Conservation (phyloP, 306 rosid species). For the Ammopiptanthus mongolicus region DNA sequence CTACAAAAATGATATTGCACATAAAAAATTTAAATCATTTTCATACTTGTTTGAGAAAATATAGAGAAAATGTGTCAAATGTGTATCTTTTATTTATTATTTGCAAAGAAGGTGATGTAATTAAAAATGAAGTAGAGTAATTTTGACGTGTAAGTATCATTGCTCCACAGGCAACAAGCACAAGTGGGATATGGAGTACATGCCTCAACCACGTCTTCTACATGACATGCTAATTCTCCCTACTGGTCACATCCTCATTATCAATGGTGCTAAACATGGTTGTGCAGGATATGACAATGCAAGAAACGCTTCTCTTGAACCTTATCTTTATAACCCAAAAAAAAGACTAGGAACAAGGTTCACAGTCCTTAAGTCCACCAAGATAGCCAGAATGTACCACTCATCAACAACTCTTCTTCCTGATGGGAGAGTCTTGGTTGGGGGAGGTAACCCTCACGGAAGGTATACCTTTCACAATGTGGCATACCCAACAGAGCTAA, state of each 20-base stretch:
- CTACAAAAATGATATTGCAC: no score
- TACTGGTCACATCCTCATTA: constrained; percentile 53
- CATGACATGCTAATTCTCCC: constrained; percentile 78
- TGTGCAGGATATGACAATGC: constrained; percentile 65
- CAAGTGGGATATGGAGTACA: constrained; percentile 72
- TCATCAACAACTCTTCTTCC: constrained; percentile 70
- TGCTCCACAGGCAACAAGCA: constrained; percentile 31
- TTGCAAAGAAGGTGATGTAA: no score
- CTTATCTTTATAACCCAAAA: constrained; percentile 55
- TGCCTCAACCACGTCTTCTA: constrained; percentile 74
- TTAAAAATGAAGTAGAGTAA: no score
- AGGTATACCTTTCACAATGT: constrained; percentile 44
- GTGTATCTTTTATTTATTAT: no score
- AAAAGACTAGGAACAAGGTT: constrained; percentile 49
- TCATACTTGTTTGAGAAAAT: no score
- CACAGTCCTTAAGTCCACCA: constrained; percentile 40
- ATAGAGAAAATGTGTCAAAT: no score
- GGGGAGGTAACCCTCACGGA: constrained; percentile 60
- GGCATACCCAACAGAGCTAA: constrained; percentile 67
- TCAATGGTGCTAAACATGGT: constrained; percentile 70
- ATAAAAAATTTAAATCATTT: no score
- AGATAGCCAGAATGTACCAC: constrained; percentile 73
- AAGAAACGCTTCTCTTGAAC: constrained; percentile 58
- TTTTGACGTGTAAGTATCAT: no score
- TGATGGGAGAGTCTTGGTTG: constrained; percentile 72